Percentiles rank a stretch among this genome's conserved stretches.
Evolutionary conservation across 805 yeast genomes (phyloP).

Genomic region (Hanseniaspora pseudoguilliermondii): DNA sequence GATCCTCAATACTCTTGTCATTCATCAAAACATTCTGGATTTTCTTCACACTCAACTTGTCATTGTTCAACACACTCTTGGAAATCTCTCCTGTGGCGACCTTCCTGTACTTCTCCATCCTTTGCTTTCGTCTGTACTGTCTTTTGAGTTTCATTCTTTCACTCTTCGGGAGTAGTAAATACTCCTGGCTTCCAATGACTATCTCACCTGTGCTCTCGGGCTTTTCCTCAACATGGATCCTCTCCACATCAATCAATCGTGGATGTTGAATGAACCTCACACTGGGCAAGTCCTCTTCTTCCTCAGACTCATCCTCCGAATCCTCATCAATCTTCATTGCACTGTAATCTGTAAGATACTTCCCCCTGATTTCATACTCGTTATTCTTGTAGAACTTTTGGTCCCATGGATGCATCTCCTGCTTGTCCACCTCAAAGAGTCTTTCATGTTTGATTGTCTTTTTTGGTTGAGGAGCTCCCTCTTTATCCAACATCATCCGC

Average conservation of each 20-base stretch:
- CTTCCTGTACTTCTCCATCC: conserved; percentile 62
- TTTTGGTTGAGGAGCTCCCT: conserved; percentile 29
- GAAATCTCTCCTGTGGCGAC: conserved; percentile 72
- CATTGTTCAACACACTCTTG: conserved; percentile 55
- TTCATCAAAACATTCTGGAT: conserved; percentile 71
- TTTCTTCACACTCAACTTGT: conserved; percentile 67
- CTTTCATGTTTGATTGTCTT: conserved; percentile 18
- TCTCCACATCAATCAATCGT: conserved; percentile 42
- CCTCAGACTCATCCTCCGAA: conserved; percentile 19
- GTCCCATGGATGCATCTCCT: conserved; percentile 81
- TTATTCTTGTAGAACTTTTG: conserved; percentile 35
- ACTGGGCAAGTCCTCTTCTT: conserved; percentile 32
- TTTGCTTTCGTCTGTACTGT: conserved; percentile 48
- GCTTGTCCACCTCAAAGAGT: neutral
- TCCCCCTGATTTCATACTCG: conserved; percentile 29
- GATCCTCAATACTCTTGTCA: conserved; percentile 74
- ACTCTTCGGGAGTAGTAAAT: conserved; percentile 52
- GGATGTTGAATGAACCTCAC: conserved; percentile 77
- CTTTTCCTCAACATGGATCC: conserved; percentile 19
- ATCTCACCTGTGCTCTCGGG: conserved; percentile 27
- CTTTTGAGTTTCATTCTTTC: conserved; percentile 65
- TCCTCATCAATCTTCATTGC: conserved; percentile 15
- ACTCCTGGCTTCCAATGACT: neutral
- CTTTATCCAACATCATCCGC: conserved; percentile 34
- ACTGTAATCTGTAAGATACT: conserved; percentile 27